Evolutionary conservation across 176 grass and related monocot genomes (phyloP).

Genomic region (Avena sativa): DNA sequence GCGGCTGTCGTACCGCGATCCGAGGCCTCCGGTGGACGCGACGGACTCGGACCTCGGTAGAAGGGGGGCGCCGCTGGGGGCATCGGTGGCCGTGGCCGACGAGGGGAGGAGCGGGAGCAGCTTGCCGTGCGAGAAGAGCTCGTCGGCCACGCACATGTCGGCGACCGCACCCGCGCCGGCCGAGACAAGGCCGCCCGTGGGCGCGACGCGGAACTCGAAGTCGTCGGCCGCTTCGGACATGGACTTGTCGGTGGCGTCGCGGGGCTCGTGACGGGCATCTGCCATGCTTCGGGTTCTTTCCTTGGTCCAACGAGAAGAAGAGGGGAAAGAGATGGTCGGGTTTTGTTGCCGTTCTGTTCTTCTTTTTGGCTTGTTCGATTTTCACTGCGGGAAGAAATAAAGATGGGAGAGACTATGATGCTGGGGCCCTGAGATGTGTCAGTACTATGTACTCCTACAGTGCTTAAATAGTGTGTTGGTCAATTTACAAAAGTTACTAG

Average conservation of each 20-base stretch:
- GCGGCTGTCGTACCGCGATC: slow-evolving; percentile 48
- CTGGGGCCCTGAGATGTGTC: slow-evolving; percentile 30
- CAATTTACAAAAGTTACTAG: slow-evolving; percentile 12
- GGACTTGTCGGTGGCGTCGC: background rate
- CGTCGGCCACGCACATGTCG: slow-evolving; percentile 80
- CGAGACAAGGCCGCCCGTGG: slow-evolving; percentile 41
- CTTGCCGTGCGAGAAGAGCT: slow-evolving; percentile 71
- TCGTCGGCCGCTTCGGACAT: slow-evolving; percentile 32
- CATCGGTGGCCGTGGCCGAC: background rate
- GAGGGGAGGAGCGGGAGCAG: slow-evolving; percentile 65
- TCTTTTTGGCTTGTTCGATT: slow-evolving; percentile 48
- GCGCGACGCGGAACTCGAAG: slow-evolving; percentile 68
- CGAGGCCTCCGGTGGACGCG: slow-evolving; percentile 43
- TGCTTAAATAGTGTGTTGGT: slow-evolving; percentile 13
- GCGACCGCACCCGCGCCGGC: background rate
- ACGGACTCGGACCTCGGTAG: slow-evolving; percentile 48
- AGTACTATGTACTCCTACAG: background rate
- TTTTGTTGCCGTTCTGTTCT: slow-evolving; percentile 29
- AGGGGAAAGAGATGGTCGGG: slow-evolving; percentile 29
- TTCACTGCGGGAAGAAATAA: slow-evolving; percentile 16
- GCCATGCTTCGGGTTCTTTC: slow-evolving; percentile 47
- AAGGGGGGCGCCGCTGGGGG: background rate
- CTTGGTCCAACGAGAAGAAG: slow-evolving; percentile 18
- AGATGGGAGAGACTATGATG: background rate
- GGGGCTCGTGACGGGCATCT: slow-evolving; percentile 16